phyloP scores from a whole-genome alignment of 345 rosid genomes.

The Dipteronia sinensis region DNA sequence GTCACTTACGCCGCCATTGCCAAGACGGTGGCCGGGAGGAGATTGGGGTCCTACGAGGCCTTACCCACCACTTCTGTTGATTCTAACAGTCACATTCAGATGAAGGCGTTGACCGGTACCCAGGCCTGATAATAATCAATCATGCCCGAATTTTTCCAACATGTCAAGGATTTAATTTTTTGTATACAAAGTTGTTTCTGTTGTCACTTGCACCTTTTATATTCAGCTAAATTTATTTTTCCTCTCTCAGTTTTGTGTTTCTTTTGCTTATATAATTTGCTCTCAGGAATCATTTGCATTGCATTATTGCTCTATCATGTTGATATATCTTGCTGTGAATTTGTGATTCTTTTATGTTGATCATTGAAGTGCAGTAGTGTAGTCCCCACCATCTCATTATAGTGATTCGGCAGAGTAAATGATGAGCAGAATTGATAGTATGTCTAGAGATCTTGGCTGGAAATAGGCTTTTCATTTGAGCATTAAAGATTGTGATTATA shows the following conservation, averaged over 20 bases:
- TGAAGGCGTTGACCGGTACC: conserved; percentile 80
- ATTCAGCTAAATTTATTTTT: not conserved
- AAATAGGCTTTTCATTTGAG: not conserved
- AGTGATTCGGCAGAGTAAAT: not conserved
- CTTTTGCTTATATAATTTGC: not conserved
- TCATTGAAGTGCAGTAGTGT: not conserved
- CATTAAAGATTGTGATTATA: not conserved
- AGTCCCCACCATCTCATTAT: not conserved
- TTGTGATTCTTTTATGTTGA: not conserved
- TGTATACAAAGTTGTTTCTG: conserved; percentile 14
- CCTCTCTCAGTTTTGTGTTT: not conserved
- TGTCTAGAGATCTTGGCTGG: not conserved
- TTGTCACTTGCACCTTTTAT: not conserved
- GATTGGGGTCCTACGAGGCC: conserved; percentile 77
- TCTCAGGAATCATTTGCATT: not conserved
- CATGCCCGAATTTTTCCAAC: not conserved
- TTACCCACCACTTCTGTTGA: conserved; percentile 54
- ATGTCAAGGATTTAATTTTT: not conserved
- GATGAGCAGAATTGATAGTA: not conserved
- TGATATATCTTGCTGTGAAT: not conserved
- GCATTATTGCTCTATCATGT: not conserved
- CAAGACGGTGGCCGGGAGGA: conserved; percentile 49
- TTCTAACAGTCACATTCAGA: conserved; percentile 61
- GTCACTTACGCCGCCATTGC: conserved; percentile 56
- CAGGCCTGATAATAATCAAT: conserved; percentile 55